Conservation (phyloP, 805 yeast species). For the Tetrapisispora fleetii region DNA sequence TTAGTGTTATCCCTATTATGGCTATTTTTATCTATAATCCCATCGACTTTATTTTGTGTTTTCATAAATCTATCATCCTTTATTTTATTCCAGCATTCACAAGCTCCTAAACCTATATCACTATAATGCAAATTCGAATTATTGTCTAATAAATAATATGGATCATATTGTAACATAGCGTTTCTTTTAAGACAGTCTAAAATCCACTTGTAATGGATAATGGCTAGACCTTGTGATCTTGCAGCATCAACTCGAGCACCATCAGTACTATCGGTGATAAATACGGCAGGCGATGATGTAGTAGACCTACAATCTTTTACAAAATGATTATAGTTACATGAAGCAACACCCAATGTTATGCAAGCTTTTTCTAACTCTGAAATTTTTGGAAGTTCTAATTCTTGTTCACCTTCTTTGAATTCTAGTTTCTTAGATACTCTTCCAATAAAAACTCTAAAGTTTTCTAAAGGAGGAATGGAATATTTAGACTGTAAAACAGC, state of each 20-base stretch:
- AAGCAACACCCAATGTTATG: conserved; percentile 8
- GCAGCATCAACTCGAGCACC: conserved; percentile 32
- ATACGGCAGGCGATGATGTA: conserved; percentile 6
- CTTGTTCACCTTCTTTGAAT: background rate
- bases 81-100: conserved; percentile 20
- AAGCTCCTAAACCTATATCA: conserved; percentile 28
- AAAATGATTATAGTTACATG: conserved; percentile 13
- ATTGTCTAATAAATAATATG: conserved; percentile 24
- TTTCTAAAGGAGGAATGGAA: conserved; percentile 14
- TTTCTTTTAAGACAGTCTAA: conserved; percentile 32
- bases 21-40: background rate
- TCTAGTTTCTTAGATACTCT: conserved; percentile 10
- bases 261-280: conserved; percentile 20
- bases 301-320: conserved; percentile 8
- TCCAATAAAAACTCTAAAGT: conserved; percentile 24
- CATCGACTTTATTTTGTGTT: background rate
- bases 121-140: conserved; percentile 13
- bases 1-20: background rate
- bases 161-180: conserved; percentile 32
- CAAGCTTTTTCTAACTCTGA: conserved; percentile 10
- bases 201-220: conserved; percentile 38
- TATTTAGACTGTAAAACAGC: conserved; percentile 10
- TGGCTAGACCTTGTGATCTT: conserved; percentile 29
- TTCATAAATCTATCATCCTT: background rate
- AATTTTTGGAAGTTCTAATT: background rate